Conservation (phyloP, 345 rosid species). For the Hypericum androsaemum region DNA sequence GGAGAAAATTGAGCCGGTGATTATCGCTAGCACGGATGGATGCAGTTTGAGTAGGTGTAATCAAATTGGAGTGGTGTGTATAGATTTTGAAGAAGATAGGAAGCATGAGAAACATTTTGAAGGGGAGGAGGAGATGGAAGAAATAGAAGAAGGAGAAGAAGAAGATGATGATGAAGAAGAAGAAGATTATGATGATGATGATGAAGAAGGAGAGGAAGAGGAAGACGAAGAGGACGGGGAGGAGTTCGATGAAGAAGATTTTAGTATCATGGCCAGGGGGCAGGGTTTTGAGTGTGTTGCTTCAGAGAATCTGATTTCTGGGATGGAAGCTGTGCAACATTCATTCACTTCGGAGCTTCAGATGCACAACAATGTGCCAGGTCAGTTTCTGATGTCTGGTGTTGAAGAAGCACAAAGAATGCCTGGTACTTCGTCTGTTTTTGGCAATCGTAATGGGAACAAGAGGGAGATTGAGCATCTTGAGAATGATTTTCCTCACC, state of each 20-base stretch:
- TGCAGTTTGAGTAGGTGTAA: conserved; percentile 40
- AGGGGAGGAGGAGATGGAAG: conserved; percentile 20
- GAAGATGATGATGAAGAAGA: conserved; percentile 22
- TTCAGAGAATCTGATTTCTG: conserved; percentile 53
- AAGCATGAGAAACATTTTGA: conserved; percentile 20
- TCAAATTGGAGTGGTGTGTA: conserved; percentile 10
- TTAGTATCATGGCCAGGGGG: conserved; percentile 33
- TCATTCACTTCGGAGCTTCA: conserved; percentile 49
- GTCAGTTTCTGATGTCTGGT: conserved; percentile 53
- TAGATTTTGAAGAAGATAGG: conserved; percentile 15
- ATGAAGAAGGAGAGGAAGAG: conserved; percentile 19
- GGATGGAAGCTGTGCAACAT: conserved; percentile 43
- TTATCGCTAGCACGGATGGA: conserved; percentile 24
- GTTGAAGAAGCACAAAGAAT: conserved; percentile 40
- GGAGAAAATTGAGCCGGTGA: conserved; percentile 20
- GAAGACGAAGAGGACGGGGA: conserved; percentile 29
- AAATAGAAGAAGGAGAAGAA: conserved; percentile 3
- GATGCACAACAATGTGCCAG: conserved; percentile 31
- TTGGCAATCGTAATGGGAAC: conserved; percentile 29
- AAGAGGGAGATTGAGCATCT: conserved; percentile 56
- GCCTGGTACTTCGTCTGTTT: conserved; percentile 41
- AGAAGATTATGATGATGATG: conserved; percentile 27
- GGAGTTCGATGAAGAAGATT: conserved; percentile 32
- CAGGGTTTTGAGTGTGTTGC: conserved; percentile 34
- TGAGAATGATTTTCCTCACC: conserved; percentile 36